These are phyloP conservation scores for Bidens hawaiensis DNA, from an alignment of 140 eudicot genomes.

Conservation along the genomic window DNA sequence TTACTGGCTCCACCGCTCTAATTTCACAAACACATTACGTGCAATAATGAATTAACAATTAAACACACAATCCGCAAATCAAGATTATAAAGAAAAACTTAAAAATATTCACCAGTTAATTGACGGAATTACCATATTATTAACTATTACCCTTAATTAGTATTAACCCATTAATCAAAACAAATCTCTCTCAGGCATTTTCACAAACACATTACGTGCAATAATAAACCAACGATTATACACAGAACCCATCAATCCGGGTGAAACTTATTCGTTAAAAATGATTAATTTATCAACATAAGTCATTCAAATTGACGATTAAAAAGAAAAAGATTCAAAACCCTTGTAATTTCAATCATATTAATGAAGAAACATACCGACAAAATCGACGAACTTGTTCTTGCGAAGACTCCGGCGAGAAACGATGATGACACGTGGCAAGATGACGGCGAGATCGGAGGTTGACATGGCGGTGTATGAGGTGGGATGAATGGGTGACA, in stretches of 20 bases:
- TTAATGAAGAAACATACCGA: conserved; percentile 27
- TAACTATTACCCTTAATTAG: no score
- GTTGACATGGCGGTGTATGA: conserved; percentile 28
- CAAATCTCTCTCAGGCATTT: no score
- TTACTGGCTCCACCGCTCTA: no score
- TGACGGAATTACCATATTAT: no score
- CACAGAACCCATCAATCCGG: not conserved
- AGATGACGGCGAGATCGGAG: conserved; percentile 55
- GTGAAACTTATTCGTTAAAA: no score
- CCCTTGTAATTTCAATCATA: not conserved
- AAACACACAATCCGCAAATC: no score
- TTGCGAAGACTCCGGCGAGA: conserved; percentile 89
- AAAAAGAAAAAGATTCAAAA: not conserved
- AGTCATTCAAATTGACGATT: not conserved
- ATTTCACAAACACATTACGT: no score
- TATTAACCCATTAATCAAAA: no score
- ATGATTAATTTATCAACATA: not conserved
- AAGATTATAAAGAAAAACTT: no score
- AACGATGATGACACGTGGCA: conserved; percentile 60
- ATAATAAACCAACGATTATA: not conserved
- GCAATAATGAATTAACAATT: no score
- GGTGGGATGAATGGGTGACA: conserved; percentile 1
- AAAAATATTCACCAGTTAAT: no score
- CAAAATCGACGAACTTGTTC: conserved; percentile 89
- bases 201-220: not conserved